Conservation (phyloP, 306 rosid species). For the Rosa rugosa region DNA sequence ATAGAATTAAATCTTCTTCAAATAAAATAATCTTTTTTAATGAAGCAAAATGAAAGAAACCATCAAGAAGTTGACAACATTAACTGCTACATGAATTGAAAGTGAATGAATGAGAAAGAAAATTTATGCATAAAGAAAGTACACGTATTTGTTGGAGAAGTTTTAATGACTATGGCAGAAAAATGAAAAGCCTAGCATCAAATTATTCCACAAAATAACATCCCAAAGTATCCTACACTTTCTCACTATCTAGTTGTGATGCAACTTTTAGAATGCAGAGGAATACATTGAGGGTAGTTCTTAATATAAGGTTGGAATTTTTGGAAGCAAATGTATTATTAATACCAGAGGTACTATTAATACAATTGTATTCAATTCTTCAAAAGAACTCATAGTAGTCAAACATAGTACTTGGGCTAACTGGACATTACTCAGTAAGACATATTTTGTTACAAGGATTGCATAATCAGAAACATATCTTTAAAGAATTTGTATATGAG, state of each 20-base stretch:
- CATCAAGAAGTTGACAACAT: neutral
- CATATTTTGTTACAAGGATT: neutral
- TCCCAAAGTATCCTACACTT: neutral
- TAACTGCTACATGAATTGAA: neutral
- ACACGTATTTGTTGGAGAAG: neutral
- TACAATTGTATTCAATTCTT: neutral
- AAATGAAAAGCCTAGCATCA: neutral
- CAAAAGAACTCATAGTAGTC: neutral
- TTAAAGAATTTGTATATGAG: neutral
- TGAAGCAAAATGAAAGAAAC: neutral
- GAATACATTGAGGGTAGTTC: neutral
- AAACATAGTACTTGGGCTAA: neutral
- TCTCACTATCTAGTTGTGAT: neutral
- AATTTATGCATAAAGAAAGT: too few species aligned
- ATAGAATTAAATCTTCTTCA: conserved; percentile 27
- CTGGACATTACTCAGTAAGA: neutral
- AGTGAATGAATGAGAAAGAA: neutral
- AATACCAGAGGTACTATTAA: neutral
- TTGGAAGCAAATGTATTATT: neutral
- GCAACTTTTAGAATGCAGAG: neutral
- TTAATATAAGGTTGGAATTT: neutral
- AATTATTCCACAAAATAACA: neutral
- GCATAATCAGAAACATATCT: neutral
- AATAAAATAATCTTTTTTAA: neutral
- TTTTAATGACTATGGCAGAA: neutral